Conservation (phyloP, 2,329 filamentous ascomycete species). For the Graphilbum fragrans region DNA sequence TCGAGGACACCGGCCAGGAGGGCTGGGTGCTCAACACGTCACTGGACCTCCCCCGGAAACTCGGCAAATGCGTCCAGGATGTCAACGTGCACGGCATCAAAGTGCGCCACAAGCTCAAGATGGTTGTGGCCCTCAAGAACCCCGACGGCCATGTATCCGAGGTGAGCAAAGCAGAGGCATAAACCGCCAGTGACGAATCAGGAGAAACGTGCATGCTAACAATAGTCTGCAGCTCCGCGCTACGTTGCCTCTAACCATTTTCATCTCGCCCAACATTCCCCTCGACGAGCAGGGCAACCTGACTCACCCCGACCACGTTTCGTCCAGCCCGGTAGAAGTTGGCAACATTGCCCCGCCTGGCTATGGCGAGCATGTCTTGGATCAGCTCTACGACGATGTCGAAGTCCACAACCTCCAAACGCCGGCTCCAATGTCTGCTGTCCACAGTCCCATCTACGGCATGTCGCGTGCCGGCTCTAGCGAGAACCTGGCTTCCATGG, state of each 20-base stretch:
- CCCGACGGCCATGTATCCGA: slow-evolving; percentile 92
- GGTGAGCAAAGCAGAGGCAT: not conserved
- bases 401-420: slow-evolving; percentile 74
- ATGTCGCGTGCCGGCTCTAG: slow-evolving; percentile 63
- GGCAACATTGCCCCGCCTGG: slow-evolving; percentile 71
- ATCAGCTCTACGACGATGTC: slow-evolving; percentile 81
- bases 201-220: too few relatives aligned
- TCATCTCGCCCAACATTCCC: slow-evolving; percentile 88
- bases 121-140: slow-evolving; percentile 84
- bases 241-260: slow-evolving; percentile 81
- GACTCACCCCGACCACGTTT: slow-evolving; percentile 42
- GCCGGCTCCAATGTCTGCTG: slow-evolving; percentile 56
- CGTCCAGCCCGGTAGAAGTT: slow-evolving; percentile 34
- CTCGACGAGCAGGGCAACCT: slow-evolving; percentile 81
- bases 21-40: slow-evolving; percentile 50
- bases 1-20: slow-evolving; percentile 55
- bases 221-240: slow-evolving; percentile 51
- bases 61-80: slow-evolving; percentile 80
- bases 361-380: slow-evolving; percentile 81
- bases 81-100: slow-evolving; percentile 83
- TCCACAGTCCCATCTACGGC: slow-evolving; percentile 67
- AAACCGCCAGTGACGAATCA: too few relatives aligned
- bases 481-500: slow-evolving; percentile 62
- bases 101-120: slow-evolving; percentile 81
- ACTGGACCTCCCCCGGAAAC: slow-evolving; percentile 63